A percentile compares a stretch with the other conserved stretches of the same genome.
Evolutionary conservation across 2,329 filamentous ascomycete genomes (phyloP).

Genomic region (Malbranchea zuffiana): DNA sequence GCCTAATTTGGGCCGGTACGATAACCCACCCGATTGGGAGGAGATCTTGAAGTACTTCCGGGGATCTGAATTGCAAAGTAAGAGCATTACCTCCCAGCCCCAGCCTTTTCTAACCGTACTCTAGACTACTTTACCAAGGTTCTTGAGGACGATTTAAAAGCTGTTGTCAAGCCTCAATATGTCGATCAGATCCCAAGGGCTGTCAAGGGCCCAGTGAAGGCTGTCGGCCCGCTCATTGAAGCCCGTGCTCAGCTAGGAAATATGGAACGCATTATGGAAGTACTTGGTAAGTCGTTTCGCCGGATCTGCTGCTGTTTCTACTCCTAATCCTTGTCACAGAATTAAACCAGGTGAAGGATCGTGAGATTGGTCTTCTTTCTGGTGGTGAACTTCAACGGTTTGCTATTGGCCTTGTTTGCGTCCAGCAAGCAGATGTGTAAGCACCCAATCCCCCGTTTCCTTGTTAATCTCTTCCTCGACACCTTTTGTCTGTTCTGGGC

Average conservation of each 20-base stretch:
- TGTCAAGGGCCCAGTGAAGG: conserved; percentile 69
- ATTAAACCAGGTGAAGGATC: conserved; percentile 77
- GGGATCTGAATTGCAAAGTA: conserved; percentile 93
- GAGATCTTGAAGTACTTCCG: conserved; percentile 98
- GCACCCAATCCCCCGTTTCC: conserved; percentile 18
- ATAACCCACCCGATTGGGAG: conserved; percentile 98
- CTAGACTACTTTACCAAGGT: conserved; percentile 95
- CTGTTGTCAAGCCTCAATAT: conserved; percentile 97
- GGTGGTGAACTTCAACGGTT: conserved; percentile 98
- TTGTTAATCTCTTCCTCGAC: conserved; percentile 4
- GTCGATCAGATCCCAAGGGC: conserved; percentile 96
- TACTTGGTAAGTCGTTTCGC: conserved; percentile 45
- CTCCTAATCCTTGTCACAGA: conserved; percentile 40
- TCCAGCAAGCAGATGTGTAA: conserved; percentile 85
- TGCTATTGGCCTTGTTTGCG: conserved; percentile 88
- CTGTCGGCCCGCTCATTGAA: conserved; percentile 67
- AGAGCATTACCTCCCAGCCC: conserved; percentile 22
- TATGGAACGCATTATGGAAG: conserved; percentile 67
- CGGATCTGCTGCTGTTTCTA: background rate
- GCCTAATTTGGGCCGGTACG: conserved; percentile 88
- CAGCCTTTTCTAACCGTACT: background rate
- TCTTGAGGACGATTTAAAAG: conserved; percentile 91
- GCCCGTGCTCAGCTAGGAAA: conserved; percentile 67
- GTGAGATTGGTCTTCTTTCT: conserved; percentile 80
- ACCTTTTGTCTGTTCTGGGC: background rate